Evolutionary conservation across 805 yeast genomes (phyloP).

Genomic region (Ogataea nonfermentans): DNA sequence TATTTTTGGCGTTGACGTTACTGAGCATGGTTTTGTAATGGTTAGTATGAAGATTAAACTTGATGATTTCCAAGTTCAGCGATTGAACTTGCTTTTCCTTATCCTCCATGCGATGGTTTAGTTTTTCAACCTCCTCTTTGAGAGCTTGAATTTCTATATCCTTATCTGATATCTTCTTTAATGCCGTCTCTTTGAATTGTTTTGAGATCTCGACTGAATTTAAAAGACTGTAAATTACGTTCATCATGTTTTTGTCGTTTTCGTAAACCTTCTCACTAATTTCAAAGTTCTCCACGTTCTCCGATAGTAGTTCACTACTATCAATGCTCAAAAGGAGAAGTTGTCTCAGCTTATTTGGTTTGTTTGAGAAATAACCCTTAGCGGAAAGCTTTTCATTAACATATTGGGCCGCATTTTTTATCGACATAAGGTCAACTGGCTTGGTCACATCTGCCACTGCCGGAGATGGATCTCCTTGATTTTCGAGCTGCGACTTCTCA

Average conservation of each 20-base stretch:
- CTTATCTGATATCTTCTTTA: constrained; percentile 16
- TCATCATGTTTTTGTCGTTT: constrained; percentile 34
- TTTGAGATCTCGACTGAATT: constrained; percentile 24
- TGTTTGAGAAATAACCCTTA: constrained; percentile 26
- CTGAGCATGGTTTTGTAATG: constrained; percentile 15
- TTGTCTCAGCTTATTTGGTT: constrained; percentile 18
- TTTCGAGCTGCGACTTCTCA: constrained; percentile 10
- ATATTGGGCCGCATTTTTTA: constrained; percentile 24
- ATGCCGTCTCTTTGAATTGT: constrained; percentile 19
- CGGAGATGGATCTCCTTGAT: neutral
- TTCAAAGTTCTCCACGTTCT: constrained; percentile 11
- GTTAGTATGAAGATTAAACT: constrained; percentile 13
- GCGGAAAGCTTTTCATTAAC: constrained; percentile 27
- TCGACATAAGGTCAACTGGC: constrained; percentile 19
- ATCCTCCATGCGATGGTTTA: constrained; percentile 6
- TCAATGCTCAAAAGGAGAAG: constrained; percentile 25
- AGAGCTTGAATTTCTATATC: constrained; percentile 16
- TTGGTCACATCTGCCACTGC: neutral
- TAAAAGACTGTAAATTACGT: constrained; percentile 28
- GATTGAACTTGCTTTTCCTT: constrained; percentile 22
- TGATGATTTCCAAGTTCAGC: constrained; percentile 21
- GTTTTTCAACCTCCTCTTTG: constrained; percentile 8
- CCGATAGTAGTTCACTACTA: constrained; percentile 11
- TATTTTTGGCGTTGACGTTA: constrained; percentile 14
- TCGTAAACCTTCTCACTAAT: constrained; percentile 24